Conservation (phyloP, 2,329 filamentous ascomycete genomes). For the Paraphaeosphaeria sporulosa region DNA sequence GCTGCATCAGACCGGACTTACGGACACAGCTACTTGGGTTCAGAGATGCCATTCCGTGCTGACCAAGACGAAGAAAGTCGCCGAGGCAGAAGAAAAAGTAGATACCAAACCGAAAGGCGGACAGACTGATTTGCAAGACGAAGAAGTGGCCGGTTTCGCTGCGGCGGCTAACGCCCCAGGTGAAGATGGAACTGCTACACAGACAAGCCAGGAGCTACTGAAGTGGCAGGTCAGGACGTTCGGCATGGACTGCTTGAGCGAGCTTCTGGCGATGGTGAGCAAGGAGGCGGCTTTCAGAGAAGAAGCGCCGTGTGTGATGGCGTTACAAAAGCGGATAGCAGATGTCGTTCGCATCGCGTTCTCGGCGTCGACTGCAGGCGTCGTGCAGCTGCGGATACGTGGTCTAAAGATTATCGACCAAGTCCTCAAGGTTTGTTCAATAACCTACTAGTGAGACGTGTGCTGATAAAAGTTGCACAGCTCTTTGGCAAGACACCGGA, state of each 20-base stretch:
- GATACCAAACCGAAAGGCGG: conserved; percentile 58
- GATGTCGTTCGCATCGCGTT: conserved; percentile 98
- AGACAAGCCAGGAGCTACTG: conserved; percentile 78
- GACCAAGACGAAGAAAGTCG: conserved; percentile 81
- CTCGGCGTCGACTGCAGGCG: conserved; percentile 92
- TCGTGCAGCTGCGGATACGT: conserved; percentile 87
- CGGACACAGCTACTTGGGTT: conserved; percentile 84
- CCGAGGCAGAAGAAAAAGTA: conserved; percentile 60
- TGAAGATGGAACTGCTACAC: conserved; percentile 50
- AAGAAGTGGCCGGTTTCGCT: conserved; percentile 95
- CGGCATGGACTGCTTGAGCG: conserved; percentile 86
- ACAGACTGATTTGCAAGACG: conserved; percentile 85
- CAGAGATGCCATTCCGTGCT: conserved; percentile 86
- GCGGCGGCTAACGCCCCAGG: conserved; percentile 68
- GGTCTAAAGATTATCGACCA: conserved; percentile 94
- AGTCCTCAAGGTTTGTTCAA: conserved; percentile 70
- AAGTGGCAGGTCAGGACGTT: conserved; percentile 97
- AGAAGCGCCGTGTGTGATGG: conserved; percentile 77
- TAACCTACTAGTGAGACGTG: not conserved
- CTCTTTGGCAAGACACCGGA: conserved; percentile 96
- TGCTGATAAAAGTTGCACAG: conserved; percentile 34
- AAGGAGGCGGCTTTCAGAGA: conserved; percentile 82
- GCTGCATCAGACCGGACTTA: conserved; percentile 87
- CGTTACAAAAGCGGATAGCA: conserved; percentile 82
- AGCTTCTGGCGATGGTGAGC: conserved; percentile 79